A percentile compares a stretch with the other conserved stretches of the same genome.
phyloP scores from a whole-genome alignment of 176 grass and related monocot species.

The Zea mays region Zm-B73-REFERENCE-NAM-5.0 NC_050105.1:140724501-140725000 shows the following conservation, averaged over 20 bases:
- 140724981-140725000: not conserved
- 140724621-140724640: conserved; percentile 67
- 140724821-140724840: conserved; percentile 20
- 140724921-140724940: not conserved
- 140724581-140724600: conserved; percentile 62
- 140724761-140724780: conserved; percentile 63
- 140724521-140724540: conserved; percentile 78
- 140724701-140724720: conserved; percentile 38
- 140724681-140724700: conserved; percentile 81
- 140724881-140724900: not conserved
- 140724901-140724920: conserved; percentile 6
- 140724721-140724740: conserved; percentile 41
- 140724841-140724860: conserved; percentile 2
- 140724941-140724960: not conserved
- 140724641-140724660: conserved; percentile 76
- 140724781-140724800: conserved; percentile 67
- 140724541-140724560: conserved; percentile 61
- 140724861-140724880: not conserved
- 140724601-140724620: conserved; percentile 83
- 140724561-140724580: conserved; percentile 37
- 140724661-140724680: conserved; percentile 85
- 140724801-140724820: conserved; percentile 90
- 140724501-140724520: conserved; percentile 80
- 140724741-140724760: conserved; percentile 57
- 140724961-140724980: not conserved